Conservation (phyloP, 805 yeast species). For the Clavispora phyllophila region DNA sequence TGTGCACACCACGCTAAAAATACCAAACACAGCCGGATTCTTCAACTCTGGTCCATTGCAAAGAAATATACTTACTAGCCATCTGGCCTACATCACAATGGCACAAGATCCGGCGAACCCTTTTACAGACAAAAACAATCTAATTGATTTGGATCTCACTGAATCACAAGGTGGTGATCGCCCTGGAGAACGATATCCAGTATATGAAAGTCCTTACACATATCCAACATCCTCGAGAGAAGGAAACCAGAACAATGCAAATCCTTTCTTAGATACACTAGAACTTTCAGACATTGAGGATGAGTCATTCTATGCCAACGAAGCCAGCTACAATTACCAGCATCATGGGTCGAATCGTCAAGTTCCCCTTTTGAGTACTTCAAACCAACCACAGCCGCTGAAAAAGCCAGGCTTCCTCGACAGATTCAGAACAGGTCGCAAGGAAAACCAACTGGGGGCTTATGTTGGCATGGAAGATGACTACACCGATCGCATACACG, state of each 20-base stretch:
- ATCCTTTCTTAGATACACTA: constrained; percentile 30
- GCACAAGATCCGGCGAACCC: constrained; percentile 9
- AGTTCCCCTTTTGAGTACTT: constrained; percentile 24
- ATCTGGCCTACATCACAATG: constrained; percentile 1
- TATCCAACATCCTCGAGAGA: background rate
- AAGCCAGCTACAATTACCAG: constrained; percentile 2
- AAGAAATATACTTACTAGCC: background rate
- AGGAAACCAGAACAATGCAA: constrained; percentile 3
- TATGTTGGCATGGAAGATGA: constrained; percentile 19
- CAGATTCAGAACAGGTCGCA: constrained; percentile 5
- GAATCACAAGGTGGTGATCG: constrained; percentile 2
- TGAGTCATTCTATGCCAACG: constrained; percentile 6
- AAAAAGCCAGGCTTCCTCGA: constrained; percentile 22
- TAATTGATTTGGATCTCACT: constrained; percentile 29
- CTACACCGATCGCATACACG: constrained; percentile 25
- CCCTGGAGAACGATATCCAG: constrained; percentile 7
- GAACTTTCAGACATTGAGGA: constrained; percentile 34
- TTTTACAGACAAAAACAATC: constrained; percentile 20
- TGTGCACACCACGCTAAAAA: background rate
- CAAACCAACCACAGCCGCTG: constrained; percentile 15
- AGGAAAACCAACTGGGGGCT: constrained; percentile 2
- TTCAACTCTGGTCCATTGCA: background rate
- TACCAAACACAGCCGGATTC: background rate
- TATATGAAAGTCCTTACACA: constrained; percentile 3
- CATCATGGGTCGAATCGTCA: constrained; percentile 10